A percentile compares a stretch with the other conserved stretches of the same genome.
Conservation (phyloP, 768 basidiomycete species). For the Tylopilus vinaceipallidus region DNA sequence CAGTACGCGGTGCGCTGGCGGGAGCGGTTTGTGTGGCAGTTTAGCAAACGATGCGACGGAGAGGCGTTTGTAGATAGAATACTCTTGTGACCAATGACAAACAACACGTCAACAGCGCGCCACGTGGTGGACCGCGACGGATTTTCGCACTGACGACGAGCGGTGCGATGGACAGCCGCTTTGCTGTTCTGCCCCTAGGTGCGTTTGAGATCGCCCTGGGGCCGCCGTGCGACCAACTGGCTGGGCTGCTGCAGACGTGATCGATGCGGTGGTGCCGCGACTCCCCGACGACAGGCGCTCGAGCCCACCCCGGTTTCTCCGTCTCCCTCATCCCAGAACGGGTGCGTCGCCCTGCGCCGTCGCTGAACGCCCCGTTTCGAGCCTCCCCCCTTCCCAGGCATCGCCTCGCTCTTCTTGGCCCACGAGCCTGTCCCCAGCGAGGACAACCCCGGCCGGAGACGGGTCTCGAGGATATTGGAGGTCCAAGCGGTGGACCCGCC, state of each 20-base stretch:
- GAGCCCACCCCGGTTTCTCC: conserved; percentile 42
- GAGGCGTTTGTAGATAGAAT: no score
- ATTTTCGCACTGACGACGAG: no score
- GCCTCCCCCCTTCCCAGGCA: conserved; percentile 47
- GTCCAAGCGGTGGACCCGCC: conserved; percentile 74
- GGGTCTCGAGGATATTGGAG: conserved; percentile 52
- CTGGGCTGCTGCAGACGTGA: conserved; percentile 23
- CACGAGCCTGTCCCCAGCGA: conserved; percentile 25
- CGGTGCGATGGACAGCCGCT: no score
- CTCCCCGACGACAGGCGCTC: conserved; percentile 8
- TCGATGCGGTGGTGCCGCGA: conserved; percentile 24
- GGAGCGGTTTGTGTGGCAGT: conserved; percentile 15
- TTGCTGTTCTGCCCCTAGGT: conserved; percentile 31
- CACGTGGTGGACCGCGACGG: no score
- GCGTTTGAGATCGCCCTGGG: not conserved
- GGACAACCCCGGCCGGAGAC: conserved; percentile 1
- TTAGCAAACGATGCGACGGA: not conserved
- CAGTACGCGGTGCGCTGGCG: not conserved
- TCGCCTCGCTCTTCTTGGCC: conserved; percentile 65
- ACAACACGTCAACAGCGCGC: no score
- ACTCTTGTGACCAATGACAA: no score
- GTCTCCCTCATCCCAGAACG: conserved; percentile 86
- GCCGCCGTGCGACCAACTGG: not conserved
- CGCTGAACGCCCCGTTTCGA: not conserved
- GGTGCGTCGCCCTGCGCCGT: conserved; percentile 41